Evolutionary conservation across 345 rosid species (phyloP), one percentile per base, ranked within the genome.

Genomic region (Litchi chinensis): DNA sequence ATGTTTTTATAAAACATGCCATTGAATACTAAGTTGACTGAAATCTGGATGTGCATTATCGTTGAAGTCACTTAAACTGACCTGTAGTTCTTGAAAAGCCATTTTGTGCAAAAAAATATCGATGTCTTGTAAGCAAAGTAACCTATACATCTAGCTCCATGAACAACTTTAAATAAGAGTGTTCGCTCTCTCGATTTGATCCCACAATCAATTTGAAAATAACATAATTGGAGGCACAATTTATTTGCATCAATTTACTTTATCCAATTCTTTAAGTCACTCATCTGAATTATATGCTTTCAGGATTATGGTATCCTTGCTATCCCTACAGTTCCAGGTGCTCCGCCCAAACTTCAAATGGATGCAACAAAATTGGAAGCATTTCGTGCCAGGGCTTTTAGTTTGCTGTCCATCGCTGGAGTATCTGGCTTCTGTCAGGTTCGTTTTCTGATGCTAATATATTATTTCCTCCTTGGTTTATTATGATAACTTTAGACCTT

Each of bases 381-480:
- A 18, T 86, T 88, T 78, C 81, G 88, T 11, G 86, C 82, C 41
- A 85, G 85, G 86, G 91, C 97, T 65, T 95, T 89, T 28, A 86
- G 95, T 85, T 88, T 93, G 85, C 87, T 91, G 67, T 91, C 95
- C 1, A 81, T 95, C 57, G 90, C 93, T 8, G 97, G 94, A 28
- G 86, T 91, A 57, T 95, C 98, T 37, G 97, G 99, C 73, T 90
- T 89, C 84, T 95, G 98, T 83, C 99, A 92, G 98, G 98, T 89
- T 11, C 50, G 79, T 6, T 66, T 13, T 71, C 71, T 54, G 11
- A 77, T 57, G 56, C 39, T 26, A 67, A 21, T 68, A 37, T 62
- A 54, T 7, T 39, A 40, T 60, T 19, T 7, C 5, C 41, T 52
- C 10, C 22, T 46, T 1, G 3, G 0, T 70, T 21, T 44, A 1